Base-by-base conservation (phyloP, 1,284 basidiomycete species). In the Schizophyllum commune region DNA sequence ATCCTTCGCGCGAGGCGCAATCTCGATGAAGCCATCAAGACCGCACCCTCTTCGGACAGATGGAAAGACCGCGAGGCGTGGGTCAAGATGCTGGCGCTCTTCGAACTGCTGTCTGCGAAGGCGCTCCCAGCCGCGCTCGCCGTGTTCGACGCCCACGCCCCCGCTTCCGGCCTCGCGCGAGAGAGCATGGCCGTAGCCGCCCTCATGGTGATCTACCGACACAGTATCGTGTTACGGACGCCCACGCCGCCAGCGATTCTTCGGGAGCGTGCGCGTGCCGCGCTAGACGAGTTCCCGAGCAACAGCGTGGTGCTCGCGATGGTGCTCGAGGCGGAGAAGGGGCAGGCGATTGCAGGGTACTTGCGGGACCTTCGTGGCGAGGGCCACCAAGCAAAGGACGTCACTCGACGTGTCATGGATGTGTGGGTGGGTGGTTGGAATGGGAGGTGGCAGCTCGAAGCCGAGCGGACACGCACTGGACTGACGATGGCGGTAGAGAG, bases 341-440 rank as follows among this genome's bases (percentile, higher is more conserved):
- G 89, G 1, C 83, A 88, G 65, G 83, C 83, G 0, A 78, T 90
- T 21, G 91, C 87, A 90, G 88, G 88, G 17, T 77, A 82, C 19
- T 82, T 91, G 55, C 74, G 84, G 59, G 71, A 72, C 11, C 75
- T 84, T 61, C 66, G 88, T 47, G 81, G 80, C 1, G 82, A 82
- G 55, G 75, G 70, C 20, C 72, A 71, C 22, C 73, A 71, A 59
- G 76, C 79, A 62, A 90, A 88, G 71, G 79, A 78, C 62, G 73
- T 91, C 17, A 73, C 77, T 55, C 76, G 88, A 68, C 75, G 85
- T 63, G 73, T 83, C 9, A 78, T 82, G 65, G 89, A 91, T 62
- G 81, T 91, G 0, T 92, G 91, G 91, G 75, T 89, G 1, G 83
- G 83, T 15, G 80, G 83, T n/a, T 91, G 89, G 90, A 87, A 90